Conservation (phyloP, 179 eudicot species). For the Beta macrorhiza region DNA sequence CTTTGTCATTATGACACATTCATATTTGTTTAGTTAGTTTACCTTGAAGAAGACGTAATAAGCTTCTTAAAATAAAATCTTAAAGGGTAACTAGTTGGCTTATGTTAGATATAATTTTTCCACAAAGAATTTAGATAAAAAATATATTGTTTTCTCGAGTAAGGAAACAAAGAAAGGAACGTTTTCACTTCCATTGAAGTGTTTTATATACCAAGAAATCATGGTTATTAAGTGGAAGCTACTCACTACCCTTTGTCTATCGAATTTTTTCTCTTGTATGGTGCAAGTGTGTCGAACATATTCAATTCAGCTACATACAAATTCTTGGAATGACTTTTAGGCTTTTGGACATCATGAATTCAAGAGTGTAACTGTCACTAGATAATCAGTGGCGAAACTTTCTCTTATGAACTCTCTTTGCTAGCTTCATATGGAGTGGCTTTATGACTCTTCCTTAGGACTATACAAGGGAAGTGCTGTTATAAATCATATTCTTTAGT, state of each 20-base stretch:
- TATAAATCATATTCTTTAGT: neutral
- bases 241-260: neutral
- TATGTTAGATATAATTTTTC: no score
- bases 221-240: neutral
- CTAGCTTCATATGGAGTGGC: neutral
- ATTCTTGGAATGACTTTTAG: constrained; percentile 2
- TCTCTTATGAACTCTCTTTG: neutral
- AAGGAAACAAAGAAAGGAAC: no score
- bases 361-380: neutral
- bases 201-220: neutral
- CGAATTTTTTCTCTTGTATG: neutral
- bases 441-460: neutral
- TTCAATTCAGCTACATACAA: neutral
- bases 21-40: neutral
- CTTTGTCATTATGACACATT: neutral
- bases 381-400: neutral
- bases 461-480: neutral
- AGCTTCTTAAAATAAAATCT: no score
- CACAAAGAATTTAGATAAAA: no score
- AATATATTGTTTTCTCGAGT: no score
- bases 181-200: no score
- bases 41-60: neutral
- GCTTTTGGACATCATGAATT: constrained; percentile 10
- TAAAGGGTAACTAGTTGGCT: no score
- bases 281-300: neutral